phyloP scores from a whole-genome alignment of 2,329 filamentous ascomycete genomes.

The Aspergillus flavus region DNA sequence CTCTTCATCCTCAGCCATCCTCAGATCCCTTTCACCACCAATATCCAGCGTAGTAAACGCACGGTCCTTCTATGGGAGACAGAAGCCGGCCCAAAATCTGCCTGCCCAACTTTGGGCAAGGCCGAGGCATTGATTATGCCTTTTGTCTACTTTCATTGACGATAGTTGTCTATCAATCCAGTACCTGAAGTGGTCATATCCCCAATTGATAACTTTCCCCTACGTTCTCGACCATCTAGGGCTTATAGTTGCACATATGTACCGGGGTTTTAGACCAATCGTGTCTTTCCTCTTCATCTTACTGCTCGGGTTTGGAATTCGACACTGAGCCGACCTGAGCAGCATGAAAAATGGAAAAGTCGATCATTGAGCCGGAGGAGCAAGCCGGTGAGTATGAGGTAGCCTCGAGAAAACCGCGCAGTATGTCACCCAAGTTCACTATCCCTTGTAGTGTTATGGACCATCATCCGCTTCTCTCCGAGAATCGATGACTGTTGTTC shows the following conservation, averaged over 20 bases:
- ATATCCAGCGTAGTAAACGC: constrained; percentile 2
- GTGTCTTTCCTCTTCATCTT: background rate
- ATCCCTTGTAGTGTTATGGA: background rate
- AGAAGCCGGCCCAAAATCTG: constrained; percentile 1
- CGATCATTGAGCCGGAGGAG: background rate
- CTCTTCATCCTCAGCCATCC: background rate
- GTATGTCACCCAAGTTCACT: background rate
- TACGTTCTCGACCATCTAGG: background rate
- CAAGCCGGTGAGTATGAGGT: background rate
- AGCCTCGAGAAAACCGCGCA: background rate
- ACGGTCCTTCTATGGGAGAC: constrained; percentile 1
- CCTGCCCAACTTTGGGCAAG: background rate
- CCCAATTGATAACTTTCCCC: constrained; percentile 1
- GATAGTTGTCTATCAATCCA: constrained; percentile 3
- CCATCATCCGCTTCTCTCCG: background rate
- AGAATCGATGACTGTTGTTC: background rate
- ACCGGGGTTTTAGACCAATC: background rate
- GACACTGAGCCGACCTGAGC: background rate
- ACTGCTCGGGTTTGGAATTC: background rate
- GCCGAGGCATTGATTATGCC: background rate
- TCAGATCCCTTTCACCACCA: constrained; percentile 1
- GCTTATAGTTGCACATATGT: background rate
- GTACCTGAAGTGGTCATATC: constrained; percentile 4
- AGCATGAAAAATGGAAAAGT: background rate
- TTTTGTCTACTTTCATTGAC: constrained; percentile 3